Conservation (phyloP, 2,329 filamentous ascomycete genomes). For the Tothia fuscella region DNA sequence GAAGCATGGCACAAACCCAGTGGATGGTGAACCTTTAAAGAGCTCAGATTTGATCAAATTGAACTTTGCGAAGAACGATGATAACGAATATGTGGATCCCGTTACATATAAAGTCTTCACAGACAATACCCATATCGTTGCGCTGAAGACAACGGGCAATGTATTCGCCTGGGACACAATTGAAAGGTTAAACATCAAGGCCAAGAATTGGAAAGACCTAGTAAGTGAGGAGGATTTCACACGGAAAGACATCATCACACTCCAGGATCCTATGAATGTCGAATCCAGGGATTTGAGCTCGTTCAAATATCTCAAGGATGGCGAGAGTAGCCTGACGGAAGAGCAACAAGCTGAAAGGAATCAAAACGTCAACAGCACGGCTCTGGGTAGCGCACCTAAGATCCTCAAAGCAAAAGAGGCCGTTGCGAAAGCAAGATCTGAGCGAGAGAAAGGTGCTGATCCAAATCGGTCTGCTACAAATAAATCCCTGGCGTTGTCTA, state of each 20-base stretch:
- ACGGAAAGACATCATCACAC: conserved; percentile 83
- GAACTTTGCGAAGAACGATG: conserved; percentile 83
- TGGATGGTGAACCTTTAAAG: conserved; percentile 67
- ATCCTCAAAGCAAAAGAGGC: conserved; percentile 85
- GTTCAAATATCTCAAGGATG: conserved; percentile 84
- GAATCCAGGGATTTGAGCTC: conserved; percentile 69
- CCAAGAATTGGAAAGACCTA: conserved; percentile 89
- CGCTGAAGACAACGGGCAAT: conserved; percentile 75
- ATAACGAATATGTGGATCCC: conserved; percentile 85
- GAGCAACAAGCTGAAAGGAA: conserved; percentile 58
- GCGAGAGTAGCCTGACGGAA: conserved; percentile 52
- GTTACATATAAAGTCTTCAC: conserved; percentile 97
- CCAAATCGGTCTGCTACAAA: conserved; percentile 13
- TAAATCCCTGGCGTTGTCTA: conserved; percentile 15
- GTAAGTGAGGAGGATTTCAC: conserved; percentile 78
- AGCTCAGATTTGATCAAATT: conserved; percentile 79
- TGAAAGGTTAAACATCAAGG: conserved; percentile 88
- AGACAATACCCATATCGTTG: conserved; percentile 94
- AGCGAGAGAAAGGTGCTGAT: conserved; percentile 39
- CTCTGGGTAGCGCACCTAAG: conserved; percentile 69
- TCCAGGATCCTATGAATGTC: conserved; percentile 91
- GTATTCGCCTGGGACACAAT: conserved; percentile 96
- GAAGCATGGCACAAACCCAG: conserved; percentile 85
- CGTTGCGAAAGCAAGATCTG: conserved; percentile 76
- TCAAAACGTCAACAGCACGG: conserved; percentile 63